Evolutionary conservation across 345 rosid genomes (phyloP).

Genomic region (Melaleuca quinquenervia): DNA sequence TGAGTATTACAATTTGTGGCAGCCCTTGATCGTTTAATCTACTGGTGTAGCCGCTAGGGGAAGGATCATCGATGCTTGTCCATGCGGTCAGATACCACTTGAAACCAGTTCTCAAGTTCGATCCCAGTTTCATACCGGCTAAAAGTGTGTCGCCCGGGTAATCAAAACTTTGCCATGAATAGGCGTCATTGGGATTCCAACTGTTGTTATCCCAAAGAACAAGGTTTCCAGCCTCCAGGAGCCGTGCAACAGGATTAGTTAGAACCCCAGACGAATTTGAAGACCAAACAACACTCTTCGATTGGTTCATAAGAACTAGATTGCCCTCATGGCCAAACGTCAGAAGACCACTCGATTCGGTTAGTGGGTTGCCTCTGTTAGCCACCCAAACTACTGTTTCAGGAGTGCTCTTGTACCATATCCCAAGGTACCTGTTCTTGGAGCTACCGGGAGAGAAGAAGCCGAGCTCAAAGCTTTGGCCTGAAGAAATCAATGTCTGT

Average conservation of each 20-base stretch:
- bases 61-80: constrained; percentile 15
- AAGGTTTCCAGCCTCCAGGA: constrained; percentile 27
- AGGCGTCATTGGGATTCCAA: too few species aligned
- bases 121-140: constrained; percentile 19
- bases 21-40: too few species aligned
- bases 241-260: constrained; percentile 5
- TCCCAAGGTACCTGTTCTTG: constrained; percentile 15
- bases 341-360: constrained; percentile 2
- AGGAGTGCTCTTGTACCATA: constrained; percentile 14
- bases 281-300: constrained; percentile 4
- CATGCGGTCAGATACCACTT: constrained; percentile 13
- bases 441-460: constrained; percentile 9
- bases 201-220: too few species aligned
- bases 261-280: constrained; percentile 4
- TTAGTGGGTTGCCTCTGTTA: constrained; percentile 21
- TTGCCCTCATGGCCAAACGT: constrained; percentile 2
- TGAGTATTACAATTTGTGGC: too few species aligned
- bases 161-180: constrained; percentile 30
- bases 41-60: too few species aligned
- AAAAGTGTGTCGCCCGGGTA: constrained; percentile 17
- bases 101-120: neutral
- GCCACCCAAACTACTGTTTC: constrained; percentile 28
- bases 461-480: constrained; percentile 3
- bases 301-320: constrained; percentile 3
- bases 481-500: constrained; percentile 1